Conservation (phyloP, 1,139 yeast species). For the Saccharomyces hybrid region DNA sequence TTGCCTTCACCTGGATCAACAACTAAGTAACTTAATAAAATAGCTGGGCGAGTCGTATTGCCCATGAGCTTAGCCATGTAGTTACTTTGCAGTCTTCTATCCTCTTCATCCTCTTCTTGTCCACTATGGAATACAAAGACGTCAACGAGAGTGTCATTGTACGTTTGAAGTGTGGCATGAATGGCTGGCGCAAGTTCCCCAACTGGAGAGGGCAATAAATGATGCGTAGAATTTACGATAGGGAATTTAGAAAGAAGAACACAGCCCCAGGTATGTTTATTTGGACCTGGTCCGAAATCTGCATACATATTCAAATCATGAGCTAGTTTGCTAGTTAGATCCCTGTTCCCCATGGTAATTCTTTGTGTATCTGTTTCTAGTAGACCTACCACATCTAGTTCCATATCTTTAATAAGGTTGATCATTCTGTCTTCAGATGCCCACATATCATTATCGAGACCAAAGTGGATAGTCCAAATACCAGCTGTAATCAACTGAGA, state of each 20-base stretch:
- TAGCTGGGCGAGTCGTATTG: constrained; percentile 63
- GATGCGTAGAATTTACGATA: constrained; percentile 80
- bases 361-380: constrained; percentile 92
- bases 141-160: constrained; percentile 70
- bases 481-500: constrained; percentile 82
- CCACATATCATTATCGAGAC: constrained; percentile 97
- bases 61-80: constrained; percentile 78
- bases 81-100: constrained; percentile 77
- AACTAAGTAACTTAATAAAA: constrained; percentile 81
- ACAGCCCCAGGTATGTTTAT: constrained; percentile 97
- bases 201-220: constrained; percentile 88
- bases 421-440: constrained; percentile 88
- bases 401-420: constrained; percentile 73
- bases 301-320: constrained; percentile 92
- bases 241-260: constrained; percentile 92
- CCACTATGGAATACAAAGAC: constrained; percentile 97
- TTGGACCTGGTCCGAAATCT: constrained; percentile 97
- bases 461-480: constrained; percentile 97
- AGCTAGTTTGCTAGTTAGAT: constrained; percentile 82
- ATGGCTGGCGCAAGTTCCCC: constrained; percentile 98
- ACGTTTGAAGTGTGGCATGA: constrained; percentile 88
- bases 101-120: constrained; percentile 95
- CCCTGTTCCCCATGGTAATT: constrained; percentile 90
- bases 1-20: constrained; percentile 83
- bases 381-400: constrained; percentile 83